phyloP scores from a whole-genome alignment of 441 rosid species.

The Cnidoscolus chayamansa region DNA sequence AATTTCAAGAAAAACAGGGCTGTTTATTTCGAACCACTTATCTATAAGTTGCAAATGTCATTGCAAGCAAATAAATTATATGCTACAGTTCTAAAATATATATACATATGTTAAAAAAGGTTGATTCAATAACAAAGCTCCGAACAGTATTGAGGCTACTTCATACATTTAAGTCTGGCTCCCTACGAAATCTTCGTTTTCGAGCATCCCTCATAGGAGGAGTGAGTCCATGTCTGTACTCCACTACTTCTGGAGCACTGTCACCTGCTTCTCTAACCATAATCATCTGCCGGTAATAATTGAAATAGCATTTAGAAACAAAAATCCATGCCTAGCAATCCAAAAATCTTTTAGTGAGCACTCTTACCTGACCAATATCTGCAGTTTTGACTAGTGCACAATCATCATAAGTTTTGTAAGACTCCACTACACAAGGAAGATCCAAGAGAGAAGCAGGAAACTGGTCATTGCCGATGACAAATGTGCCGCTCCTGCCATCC shows the following conservation, averaged over 20 bases:
- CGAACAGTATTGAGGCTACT: neutral
- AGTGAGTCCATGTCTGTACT: slow-evolving; percentile 86
- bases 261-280: slow-evolving; percentile 85
- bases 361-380: slow-evolving; percentile 77
- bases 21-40: neutral
- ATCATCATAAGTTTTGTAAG: slow-evolving; percentile 87
- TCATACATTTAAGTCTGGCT: slow-evolving; percentile 82
- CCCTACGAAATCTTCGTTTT: slow-evolving; percentile 87
- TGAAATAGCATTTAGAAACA: neutral
- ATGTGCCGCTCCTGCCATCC: slow-evolving; percentile 80
- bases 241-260: slow-evolving; percentile 64
- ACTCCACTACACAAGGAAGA: slow-evolving; percentile 87
- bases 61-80: neutral
- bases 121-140: neutral
- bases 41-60: neutral
- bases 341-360: neutral
- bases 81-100: neutral
- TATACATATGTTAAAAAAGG: too few species aligned
- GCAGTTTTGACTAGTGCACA: slow-evolving; percentile 77
- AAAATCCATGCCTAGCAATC: neutral
- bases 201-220: slow-evolving; percentile 96
- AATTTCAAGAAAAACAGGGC: neutral
- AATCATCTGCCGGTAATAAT: slow-evolving; percentile 56
- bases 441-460: slow-evolving; percentile 80
- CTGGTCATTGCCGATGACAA: slow-evolving; percentile 59